Evolutionary conservation across 2,329 filamentous ascomycete genomes (phyloP).

Genomic region (Chrysosporium queenslandicum): DNA sequence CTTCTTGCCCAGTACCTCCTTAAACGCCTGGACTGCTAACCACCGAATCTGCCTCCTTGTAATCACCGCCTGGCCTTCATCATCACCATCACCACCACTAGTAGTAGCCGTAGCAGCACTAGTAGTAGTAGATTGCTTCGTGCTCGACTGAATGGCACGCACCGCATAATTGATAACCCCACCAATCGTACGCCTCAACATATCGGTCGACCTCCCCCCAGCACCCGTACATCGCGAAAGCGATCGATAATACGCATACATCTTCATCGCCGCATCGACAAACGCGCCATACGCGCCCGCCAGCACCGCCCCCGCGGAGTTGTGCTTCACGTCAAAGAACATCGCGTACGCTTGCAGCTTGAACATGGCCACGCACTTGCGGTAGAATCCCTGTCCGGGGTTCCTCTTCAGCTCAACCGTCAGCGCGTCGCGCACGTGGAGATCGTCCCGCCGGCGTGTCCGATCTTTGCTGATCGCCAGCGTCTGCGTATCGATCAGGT

Average conservation of each 20-base stretch:
- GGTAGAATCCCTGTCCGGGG: conserved; percentile 68
- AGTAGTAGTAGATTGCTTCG: conserved; percentile 24
- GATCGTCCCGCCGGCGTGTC: conserved; percentile 43
- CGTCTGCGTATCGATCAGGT: conserved; percentile 61
- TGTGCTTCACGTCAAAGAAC: conserved; percentile 60
- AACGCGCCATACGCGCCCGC: conserved; percentile 69
- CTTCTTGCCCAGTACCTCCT: conserved; percentile 55
- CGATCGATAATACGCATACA: conserved; percentile 50
- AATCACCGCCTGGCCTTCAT: conserved; percentile 28
- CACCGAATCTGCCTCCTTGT: conserved; percentile 51
- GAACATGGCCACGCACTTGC: conserved; percentile 65
- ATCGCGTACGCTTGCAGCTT: conserved; percentile 69
- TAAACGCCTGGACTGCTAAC: conserved; percentile 61
- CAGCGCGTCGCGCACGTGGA: conserved; percentile 57
- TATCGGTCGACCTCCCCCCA: conserved; percentile 22
- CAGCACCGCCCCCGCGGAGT: conserved; percentile 58
- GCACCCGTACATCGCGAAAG: conserved; percentile 40
- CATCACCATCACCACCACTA: conserved; percentile 25
- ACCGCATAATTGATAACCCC: conserved; percentile 53
- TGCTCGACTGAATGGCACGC: conserved; percentile 45
- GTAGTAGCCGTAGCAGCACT: too few relatives aligned
- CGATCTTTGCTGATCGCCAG: conserved; percentile 65
- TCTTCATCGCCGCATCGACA: conserved; percentile 65
- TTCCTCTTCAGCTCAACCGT: conserved; percentile 65
- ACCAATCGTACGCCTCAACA: conserved; percentile 58